Percentiles rank a stretch among this genome's conserved stretches.
Conservation (phyloP, 768 basidiomycete species). For the Leucosporidium creatinivorum region DNA sequence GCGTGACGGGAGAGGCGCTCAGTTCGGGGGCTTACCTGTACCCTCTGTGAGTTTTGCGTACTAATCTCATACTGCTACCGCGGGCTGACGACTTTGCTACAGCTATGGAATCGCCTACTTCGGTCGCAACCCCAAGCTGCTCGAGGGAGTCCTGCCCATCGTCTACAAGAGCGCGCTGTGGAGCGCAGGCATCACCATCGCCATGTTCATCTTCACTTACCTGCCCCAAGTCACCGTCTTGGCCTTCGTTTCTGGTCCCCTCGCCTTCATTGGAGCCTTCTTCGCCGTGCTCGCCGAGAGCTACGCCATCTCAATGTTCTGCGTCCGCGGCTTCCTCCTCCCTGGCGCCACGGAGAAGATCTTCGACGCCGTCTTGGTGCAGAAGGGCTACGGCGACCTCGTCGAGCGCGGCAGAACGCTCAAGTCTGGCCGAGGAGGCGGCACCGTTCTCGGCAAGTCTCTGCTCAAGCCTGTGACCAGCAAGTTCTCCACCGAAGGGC, state of each 20-base stretch:
- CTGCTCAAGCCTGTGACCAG: constrained; percentile 51
- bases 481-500: constrained; percentile 39
- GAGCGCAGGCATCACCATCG: constrained; percentile 1
- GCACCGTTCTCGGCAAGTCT: constrained; percentile 41
- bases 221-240: constrained; percentile 61
- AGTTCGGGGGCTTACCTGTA: constrained; percentile 25
- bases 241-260: constrained; percentile 57
- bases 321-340: constrained; percentile 49
- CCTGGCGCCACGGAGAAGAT: constrained; percentile 47
- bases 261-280: constrained; percentile 54
- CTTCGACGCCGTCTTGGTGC: constrained; percentile 50
- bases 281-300: constrained; percentile 47
- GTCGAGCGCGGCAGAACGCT: constrained; percentile 45
- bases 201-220: constrained; percentile 45
- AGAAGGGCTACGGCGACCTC: constrained; percentile 45
- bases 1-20: constrained; percentile 4
- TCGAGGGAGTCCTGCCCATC: constrained; percentile 7
- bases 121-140: constrained; percentile 16
- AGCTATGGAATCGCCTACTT: constrained; percentile 29
- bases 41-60: constrained; percentile 13
- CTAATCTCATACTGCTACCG: not conserved
- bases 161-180: constrained; percentile 1
- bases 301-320: constrained; percentile 45
- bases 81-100: not conserved
- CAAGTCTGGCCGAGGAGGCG: not conserved